Evolutionary conservation across 257 asterid species (phyloP).

Genomic region (Salvia splendens): DNA sequence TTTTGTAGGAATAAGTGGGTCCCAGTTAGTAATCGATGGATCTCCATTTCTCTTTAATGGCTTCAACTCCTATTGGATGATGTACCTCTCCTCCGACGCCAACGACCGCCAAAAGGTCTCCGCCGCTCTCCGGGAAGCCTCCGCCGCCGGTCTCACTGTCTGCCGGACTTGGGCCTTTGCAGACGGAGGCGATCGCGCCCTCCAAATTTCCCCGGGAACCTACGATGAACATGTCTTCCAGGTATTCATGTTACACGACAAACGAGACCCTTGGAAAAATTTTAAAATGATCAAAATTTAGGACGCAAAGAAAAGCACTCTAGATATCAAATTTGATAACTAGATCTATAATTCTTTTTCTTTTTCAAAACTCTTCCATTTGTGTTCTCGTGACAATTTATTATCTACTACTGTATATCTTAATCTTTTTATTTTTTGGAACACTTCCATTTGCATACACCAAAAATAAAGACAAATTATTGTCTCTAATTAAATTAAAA

Average conservation of each 20-base stretch:
- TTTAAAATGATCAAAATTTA: no score
- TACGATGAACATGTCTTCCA: slow-evolving; percentile 75
- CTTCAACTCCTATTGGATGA: slow-evolving; percentile 79
- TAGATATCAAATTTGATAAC: no score
- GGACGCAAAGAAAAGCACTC: no score
- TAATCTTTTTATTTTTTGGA: no score
- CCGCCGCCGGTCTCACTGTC: slow-evolving; percentile 58
- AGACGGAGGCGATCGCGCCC: slow-evolving; percentile 57
- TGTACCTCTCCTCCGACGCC: slow-evolving; percentile 64
- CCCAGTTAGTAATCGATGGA: slow-evolving; percentile 55
- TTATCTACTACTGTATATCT: no score
- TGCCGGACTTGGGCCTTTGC: slow-evolving; percentile 81
- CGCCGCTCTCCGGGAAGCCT: slow-evolving; percentile 53
- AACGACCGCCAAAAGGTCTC: slow-evolving; percentile 53
- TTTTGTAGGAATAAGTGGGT: slow-evolving; percentile 45
- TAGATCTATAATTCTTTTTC: no score
- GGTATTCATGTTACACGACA: slow-evolving; percentile 19
- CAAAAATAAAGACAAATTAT: no score
- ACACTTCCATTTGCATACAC: no score
- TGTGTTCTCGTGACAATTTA: no score
- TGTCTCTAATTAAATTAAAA: no score
- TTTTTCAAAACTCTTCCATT: no score
- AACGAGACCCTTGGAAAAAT: no score
- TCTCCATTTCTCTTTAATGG: slow-evolving; percentile 73
- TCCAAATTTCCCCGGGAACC: slow-evolving; percentile 64